Percentiles rank a stretch among this genome's conserved stretches.
Evolutionary conservation across 345 rosid species (phyloP).

Genomic region (Draba incana): DNA sequence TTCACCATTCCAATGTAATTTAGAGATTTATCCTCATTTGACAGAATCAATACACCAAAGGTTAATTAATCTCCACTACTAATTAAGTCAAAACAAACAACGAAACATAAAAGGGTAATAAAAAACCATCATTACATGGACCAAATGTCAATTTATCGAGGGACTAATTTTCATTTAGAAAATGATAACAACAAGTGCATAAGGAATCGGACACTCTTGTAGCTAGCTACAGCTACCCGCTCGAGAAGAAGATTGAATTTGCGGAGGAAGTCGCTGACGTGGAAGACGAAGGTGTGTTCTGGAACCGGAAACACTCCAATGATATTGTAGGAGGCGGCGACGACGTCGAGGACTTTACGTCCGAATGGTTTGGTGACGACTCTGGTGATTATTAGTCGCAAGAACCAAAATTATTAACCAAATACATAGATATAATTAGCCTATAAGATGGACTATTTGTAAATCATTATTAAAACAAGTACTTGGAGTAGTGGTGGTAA

Average conservation of each 20-base stretch:
- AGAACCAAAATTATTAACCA: neutral
- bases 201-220: no score
- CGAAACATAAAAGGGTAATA: no score
- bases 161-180: no score
- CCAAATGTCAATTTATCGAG: neutral
- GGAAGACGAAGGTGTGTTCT: conserved; percentile 57
- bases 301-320: conserved; percentile 79
- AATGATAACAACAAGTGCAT: neutral
- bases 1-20: no score
- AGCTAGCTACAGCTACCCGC: conserved; percentile 39
- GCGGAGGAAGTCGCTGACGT: conserved; percentile 53
- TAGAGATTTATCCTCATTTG: no score
- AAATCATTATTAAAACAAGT: neutral
- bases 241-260: conserved; percentile 70
- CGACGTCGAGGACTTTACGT: conserved; percentile 52
- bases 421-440: neutral
- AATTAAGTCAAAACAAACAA: no score
- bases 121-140: neutral
- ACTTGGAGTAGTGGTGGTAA: conserved; percentile 48
- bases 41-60: no score
- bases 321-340: conserved; percentile 74
- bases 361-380: conserved; percentile 69
- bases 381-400: conserved; percentile 35
- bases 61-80: no score
- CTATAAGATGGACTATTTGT: neutral